phyloP scores from a whole-genome alignment of 108 stramenopile species.

The Pelagomonas calceolata region DNA sequence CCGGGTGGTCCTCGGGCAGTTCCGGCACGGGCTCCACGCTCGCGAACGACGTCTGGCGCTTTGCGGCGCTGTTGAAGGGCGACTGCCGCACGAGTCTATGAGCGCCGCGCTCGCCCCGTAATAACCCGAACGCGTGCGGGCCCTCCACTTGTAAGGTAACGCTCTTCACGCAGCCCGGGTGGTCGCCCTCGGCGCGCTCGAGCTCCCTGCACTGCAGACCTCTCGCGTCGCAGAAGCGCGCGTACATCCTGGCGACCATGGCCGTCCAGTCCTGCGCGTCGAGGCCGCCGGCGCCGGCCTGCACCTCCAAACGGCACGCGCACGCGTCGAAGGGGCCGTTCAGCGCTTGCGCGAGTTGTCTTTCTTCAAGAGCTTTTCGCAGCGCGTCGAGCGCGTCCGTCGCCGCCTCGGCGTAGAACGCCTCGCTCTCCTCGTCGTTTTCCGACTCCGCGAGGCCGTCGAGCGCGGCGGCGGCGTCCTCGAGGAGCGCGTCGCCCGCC shows the following conservation, averaged over 20 bases:
- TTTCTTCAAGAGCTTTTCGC: background rate
- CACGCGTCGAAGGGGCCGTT: slow-evolving; percentile 22
- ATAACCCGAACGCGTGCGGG: slow-evolving; percentile 62
- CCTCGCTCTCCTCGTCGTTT: background rate
- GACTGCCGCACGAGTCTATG: slow-evolving; percentile 78
- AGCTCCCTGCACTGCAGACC: slow-evolving; percentile 47
- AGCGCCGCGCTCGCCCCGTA: slow-evolving; percentile 82
- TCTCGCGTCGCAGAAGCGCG: slow-evolving; percentile 48
- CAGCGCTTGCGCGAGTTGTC: slow-evolving; percentile 22
- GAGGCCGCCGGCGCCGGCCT: slow-evolving; percentile 93
- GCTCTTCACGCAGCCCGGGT: slow-evolving; percentile 72
- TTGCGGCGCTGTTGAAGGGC: slow-evolving; percentile 85
- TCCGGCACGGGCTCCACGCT: slow-evolving; percentile 81
- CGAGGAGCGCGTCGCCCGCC: slow-evolving; percentile 14
- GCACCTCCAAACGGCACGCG: slow-evolving; percentile 54
- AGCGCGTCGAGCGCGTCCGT: slow-evolving; percentile 12
- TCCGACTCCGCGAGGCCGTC: slow-evolving; percentile 17
- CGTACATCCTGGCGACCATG: slow-evolving; percentile 68
- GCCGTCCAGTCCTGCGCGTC: slow-evolving; percentile 87
- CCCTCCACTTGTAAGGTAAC: slow-evolving; percentile 63
- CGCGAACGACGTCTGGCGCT: slow-evolving; percentile 91
- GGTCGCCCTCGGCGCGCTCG: slow-evolving; percentile 45
- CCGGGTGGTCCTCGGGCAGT: slow-evolving; percentile 47
- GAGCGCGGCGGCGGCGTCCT: slow-evolving; percentile 25
- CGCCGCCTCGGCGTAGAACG: slow-evolving; percentile 10